Evolutionary conservation across 1,139 yeast species (phyloP).

Genomic region (Yamadazyma songkhlaensis): DNA sequence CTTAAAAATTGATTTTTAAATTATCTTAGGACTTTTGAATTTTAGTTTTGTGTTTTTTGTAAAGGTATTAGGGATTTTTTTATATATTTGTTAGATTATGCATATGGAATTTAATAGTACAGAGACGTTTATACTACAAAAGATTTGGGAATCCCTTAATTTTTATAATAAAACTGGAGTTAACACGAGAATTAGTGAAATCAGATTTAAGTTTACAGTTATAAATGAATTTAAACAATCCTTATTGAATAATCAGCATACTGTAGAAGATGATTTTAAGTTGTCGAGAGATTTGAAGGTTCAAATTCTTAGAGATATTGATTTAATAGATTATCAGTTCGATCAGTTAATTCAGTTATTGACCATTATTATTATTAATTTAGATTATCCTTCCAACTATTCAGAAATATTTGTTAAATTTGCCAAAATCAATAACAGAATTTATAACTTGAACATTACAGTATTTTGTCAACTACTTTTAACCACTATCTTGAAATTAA

Average conservation of each 20-base stretch:
- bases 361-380: slow-evolving; percentile 5
- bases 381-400: slow-evolving; percentile 4
- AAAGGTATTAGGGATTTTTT: too few species aligned
- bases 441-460: slow-evolving; percentile 6
- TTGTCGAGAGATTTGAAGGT: neutral
- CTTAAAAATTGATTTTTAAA: too few species aligned
- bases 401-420: slow-evolving; percentile 6
- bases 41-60: neutral
- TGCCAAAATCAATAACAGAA: slow-evolving; percentile 6
- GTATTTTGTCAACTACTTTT: slow-evolving; percentile 6
- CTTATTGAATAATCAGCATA: slow-evolving; percentile 1
- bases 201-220: slow-evolving; percentile 5
- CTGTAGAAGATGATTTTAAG: slow-evolving; percentile 1
- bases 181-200: slow-evolving; percentile 3
- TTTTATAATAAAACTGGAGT: slow-evolving; percentile 2
- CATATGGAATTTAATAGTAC: slow-evolving; percentile 2
- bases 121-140: slow-evolving; percentile 5
- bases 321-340: slow-evolving; percentile 5
- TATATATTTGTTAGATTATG: too few species aligned
- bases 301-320: slow-evolving; percentile 1
- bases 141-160: slow-evolving; percentile 5
- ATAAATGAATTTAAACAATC: slow-evolving; percentile 1
- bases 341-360: slow-evolving; percentile 7
- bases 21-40: too few species aligned
- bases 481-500: slow-evolving; percentile 2